phyloP scores from a whole-genome alignment of 805 yeast species.

The Starmerella asiatica region DNA sequence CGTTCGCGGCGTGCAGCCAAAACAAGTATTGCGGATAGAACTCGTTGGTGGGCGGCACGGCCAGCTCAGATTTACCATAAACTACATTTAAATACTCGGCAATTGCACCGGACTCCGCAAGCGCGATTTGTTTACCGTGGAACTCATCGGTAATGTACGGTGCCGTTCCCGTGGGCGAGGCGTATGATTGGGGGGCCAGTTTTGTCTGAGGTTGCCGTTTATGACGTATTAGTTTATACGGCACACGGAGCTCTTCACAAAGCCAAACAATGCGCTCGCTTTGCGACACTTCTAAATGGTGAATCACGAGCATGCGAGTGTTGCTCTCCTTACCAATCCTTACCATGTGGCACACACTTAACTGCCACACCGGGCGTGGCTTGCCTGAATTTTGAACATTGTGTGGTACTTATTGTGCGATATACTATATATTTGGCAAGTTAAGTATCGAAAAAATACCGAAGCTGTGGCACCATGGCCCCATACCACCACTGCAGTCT shows the following conservation, averaged over 20 bases:
- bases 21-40: constrained; percentile 37
- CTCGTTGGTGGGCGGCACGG: constrained; percentile 29
- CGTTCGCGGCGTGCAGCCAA: constrained; percentile 42
- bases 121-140: constrained; percentile 23
- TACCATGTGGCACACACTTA: too few relatives aligned
- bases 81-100: constrained; percentile 37
- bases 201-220: background rate
- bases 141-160: constrained; percentile 35
- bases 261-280: constrained; percentile 43
- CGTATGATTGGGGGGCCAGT: constrained; percentile 38
- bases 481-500: too few relatives aligned
- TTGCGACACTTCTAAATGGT: constrained; percentile 4
- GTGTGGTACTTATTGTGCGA: too few relatives aligned
- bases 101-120: constrained; percentile 51
- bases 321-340: too few relatives aligned
- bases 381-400: too few relatives aligned
- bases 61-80: constrained; percentile 34
- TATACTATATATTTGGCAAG: too few relatives aligned
- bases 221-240: background rate
- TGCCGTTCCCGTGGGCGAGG: constrained; percentile 50
- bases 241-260: constrained; percentile 14
- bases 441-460: too few relatives aligned
- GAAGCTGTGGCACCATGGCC: too few relatives aligned
- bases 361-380: too few relatives aligned
- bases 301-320: constrained; percentile 1